phyloP scores from a whole-genome alignment of 2,329 filamentous ascomycete species.

The Cercospora sp. region DNA sequence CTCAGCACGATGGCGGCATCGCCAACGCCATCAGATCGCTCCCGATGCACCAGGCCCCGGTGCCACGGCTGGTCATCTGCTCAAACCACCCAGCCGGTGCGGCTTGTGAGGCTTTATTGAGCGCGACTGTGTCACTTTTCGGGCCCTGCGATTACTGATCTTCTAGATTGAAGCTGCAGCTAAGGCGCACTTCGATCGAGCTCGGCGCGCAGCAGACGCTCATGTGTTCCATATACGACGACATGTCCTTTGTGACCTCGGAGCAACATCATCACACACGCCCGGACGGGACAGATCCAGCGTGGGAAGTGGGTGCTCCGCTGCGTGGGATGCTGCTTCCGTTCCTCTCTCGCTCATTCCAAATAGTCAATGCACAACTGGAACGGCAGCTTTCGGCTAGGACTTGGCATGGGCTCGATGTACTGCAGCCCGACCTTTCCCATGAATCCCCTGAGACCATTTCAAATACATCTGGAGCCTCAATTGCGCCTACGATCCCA shows the following conservation, averaged over 20 bases:
- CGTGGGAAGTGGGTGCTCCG: not conserved
- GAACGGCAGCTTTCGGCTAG: not conserved
- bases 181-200: not conserved
- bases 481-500: not conserved
- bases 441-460: not conserved
- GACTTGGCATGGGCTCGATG: not conserved
- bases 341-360: not conserved
- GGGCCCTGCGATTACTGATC: not conserved
- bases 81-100: constrained; percentile 9
- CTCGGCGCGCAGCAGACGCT: not conserved
- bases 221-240: not conserved
- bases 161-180: not conserved
- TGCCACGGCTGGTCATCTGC: constrained; percentile 15
- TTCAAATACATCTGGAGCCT: not conserved
- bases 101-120: not conserved
- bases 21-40: constrained; percentile 2
- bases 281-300: not conserved
- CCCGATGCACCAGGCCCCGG: not conserved
- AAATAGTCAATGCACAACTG: not conserved
- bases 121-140: not conserved
- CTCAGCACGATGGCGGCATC: not conserved
- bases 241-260: not conserved
- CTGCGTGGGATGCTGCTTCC: not conserved
- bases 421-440: not conserved
- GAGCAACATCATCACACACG: not conserved